phyloP scores from a whole-genome alignment of 495 filamentous ascomycete genomes.

The Friedmanniomyces simplex region DNA sequence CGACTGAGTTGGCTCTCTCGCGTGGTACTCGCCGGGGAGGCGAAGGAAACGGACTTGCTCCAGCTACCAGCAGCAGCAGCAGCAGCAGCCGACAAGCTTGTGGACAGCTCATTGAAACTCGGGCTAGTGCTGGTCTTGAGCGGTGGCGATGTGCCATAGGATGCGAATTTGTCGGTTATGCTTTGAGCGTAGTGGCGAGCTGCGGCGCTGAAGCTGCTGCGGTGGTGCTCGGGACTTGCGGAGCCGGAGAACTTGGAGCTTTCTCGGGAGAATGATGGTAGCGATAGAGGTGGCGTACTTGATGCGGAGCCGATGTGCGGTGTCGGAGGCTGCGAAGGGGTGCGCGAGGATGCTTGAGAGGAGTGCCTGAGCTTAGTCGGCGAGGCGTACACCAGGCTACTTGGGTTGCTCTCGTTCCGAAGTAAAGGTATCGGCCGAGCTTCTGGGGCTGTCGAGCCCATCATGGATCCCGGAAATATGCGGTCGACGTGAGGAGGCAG shows the following conservation, averaged over 20 bases:
- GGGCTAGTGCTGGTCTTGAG: slow-evolving; percentile 11
- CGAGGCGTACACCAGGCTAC: neutral
- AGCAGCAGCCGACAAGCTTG: neutral
- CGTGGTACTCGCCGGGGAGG: slow-evolving; percentile 1
- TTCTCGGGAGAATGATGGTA: slow-evolving; percentile 1
- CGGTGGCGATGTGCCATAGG: slow-evolving; percentile 18
- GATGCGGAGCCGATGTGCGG: slow-evolving; percentile 6
- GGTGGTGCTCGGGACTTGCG: slow-evolving; percentile 14
- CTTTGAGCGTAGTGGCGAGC: slow-evolving; percentile 18
- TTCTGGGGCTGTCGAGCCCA: neutral
- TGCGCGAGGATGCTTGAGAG: neutral
- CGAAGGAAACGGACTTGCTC: slow-evolving; percentile 20
- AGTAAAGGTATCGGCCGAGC: neutral
- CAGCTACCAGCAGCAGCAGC: slow-evolving; percentile 3
- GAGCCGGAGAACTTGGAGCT: neutral
- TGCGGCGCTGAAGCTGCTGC: slow-evolving; percentile 21
- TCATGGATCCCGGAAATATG: too few relatives aligned
- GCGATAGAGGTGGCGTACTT: slow-evolving; percentile 11
- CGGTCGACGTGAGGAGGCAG: neutral
- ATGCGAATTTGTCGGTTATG: slow-evolving; percentile 17
- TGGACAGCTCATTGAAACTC: slow-evolving; percentile 5
- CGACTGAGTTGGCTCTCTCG: neutral
- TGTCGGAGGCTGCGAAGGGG: slow-evolving; percentile 8
- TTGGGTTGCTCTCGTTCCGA: neutral
- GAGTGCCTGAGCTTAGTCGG: neutral